Conservation (phyloP, 352 stramenopile genomes). For the Globisporangium perplexum region DNA sequence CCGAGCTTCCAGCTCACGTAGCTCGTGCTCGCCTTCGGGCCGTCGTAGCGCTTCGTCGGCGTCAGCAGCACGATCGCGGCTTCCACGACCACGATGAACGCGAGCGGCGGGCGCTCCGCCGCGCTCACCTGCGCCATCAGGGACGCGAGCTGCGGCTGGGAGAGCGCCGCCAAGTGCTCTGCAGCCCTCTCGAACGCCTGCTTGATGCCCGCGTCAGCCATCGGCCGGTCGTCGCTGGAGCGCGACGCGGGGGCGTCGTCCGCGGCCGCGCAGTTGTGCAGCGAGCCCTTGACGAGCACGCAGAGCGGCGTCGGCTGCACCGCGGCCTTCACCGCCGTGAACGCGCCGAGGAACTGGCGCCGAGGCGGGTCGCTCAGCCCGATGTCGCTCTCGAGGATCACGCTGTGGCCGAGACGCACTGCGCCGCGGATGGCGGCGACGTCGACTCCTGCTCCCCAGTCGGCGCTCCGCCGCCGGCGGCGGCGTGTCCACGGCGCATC, state of each 20-base stretch:
- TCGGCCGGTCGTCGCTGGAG: conserved; percentile 4
- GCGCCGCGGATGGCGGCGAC: conserved; percentile 29
- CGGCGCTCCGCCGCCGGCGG: not conserved
- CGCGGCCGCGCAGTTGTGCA: conserved; percentile 36
- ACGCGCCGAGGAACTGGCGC: conserved; percentile 48
- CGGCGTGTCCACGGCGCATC: not conserved
- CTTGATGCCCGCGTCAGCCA: conserved; percentile 47
- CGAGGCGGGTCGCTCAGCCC: conserved; percentile 56
- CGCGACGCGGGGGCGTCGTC: not conserved
- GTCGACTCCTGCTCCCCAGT: conserved; percentile 18
- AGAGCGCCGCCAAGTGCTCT: conserved; percentile 20
- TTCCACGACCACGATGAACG: conserved; percentile 72
- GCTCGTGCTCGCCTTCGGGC: conserved; percentile 33
- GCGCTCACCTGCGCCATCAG: conserved; percentile 30
- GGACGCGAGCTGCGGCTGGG: not conserved
- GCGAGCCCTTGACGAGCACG: conserved; percentile 47
- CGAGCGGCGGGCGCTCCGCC: conserved; percentile 6
- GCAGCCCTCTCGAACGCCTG: conserved; percentile 35
- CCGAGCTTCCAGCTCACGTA: conserved; percentile 70
- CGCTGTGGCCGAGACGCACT: conserved; percentile 41
- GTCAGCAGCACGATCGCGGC: conserved; percentile 75
- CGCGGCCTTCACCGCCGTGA: conserved; percentile 58
- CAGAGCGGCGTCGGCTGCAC: conserved; percentile 58
- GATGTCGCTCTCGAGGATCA: conserved; percentile 78
- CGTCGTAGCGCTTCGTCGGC: conserved; percentile 54